These are phyloP conservation scores for Camelina hispida DNA, from an alignment of 345 rosid genomes.

Conservation along the genomic window DNA sequence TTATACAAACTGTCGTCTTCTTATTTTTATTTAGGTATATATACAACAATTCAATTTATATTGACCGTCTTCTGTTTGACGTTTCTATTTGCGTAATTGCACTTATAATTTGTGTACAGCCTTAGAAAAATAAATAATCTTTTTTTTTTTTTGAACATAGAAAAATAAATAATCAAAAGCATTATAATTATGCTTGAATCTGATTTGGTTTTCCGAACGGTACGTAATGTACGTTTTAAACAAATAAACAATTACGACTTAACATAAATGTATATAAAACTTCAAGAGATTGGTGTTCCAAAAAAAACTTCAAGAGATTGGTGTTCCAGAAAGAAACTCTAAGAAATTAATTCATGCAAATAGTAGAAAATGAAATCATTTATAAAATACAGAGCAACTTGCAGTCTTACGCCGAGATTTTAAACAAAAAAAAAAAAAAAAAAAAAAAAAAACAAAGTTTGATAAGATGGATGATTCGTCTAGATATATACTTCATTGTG, in stretches of 20 bases:
- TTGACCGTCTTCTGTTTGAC: too few species aligned
- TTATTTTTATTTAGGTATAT: too few species aligned
- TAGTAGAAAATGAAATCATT: background rate
- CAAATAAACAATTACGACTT: background rate
- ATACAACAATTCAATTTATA: too few species aligned
- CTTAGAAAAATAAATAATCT: background rate
- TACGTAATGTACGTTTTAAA: background rate
- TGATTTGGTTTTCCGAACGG: background rate
- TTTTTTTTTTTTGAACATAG: too few species aligned
- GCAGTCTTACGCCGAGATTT: background rate
- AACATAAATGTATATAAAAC: background rate
- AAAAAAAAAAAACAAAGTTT: slow-evolving; percentile 1
- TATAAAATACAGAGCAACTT: slow-evolving; percentile 25
- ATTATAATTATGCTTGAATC: background rate
- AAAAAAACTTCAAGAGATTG: too few species aligned
- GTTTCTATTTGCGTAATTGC: too few species aligned
- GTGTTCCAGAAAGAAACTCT: background rate
- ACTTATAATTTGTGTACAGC: background rate
- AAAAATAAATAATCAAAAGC: background rate
- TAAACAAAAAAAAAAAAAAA: too few species aligned
- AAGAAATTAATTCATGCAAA: background rate
- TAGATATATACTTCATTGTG: slow-evolving; percentile 37
- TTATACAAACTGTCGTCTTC: too few species aligned
- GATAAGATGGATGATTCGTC: slow-evolving; percentile 34
- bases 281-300: background rate